Conservation (phyloP, 2,329 filamentous ascomycete species). For the Cryoendolithus antarcticus region DNA sequence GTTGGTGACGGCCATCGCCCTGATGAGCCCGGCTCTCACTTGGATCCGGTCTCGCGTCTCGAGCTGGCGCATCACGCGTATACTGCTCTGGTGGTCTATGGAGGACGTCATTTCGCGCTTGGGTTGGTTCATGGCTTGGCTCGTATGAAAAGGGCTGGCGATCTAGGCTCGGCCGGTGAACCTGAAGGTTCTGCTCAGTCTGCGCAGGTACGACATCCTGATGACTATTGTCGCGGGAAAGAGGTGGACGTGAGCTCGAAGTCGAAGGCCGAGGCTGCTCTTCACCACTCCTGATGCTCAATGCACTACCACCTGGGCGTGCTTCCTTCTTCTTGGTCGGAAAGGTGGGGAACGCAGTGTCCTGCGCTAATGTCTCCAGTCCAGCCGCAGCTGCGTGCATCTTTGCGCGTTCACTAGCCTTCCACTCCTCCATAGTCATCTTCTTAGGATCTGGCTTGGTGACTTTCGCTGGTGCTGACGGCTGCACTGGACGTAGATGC, state of each 20-base stretch:
- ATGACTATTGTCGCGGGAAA: conserved; percentile 5
- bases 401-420: conserved; percentile 19
- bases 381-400: conserved; percentile 17
- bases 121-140: no score
- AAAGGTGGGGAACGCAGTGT: conserved; percentile 39
- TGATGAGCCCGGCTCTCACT: no score
- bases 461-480: neutral
- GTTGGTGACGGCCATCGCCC: no score
- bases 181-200: neutral
- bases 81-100: no score
- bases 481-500: conserved; percentile 1
- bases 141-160: no score
- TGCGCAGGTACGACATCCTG: conserved; percentile 1
- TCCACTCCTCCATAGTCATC: conserved; percentile 23
- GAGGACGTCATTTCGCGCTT: no score
- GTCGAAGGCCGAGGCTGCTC: conserved; percentile 9
- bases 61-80: no score
- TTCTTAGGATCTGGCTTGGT: conserved; percentile 8
- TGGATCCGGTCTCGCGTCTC: no score
- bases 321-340: conserved; percentile 22
- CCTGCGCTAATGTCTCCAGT: conserved; percentile 21
- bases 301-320: conserved; percentile 7
- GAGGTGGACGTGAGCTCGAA: conserved; percentile 6
- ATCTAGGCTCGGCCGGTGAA: no score
- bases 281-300: conserved; percentile 9